Base-by-base conservation (phyloP, 2,329 filamentous ascomycete genomes). In the Cladosporium colombiae region DNA sequence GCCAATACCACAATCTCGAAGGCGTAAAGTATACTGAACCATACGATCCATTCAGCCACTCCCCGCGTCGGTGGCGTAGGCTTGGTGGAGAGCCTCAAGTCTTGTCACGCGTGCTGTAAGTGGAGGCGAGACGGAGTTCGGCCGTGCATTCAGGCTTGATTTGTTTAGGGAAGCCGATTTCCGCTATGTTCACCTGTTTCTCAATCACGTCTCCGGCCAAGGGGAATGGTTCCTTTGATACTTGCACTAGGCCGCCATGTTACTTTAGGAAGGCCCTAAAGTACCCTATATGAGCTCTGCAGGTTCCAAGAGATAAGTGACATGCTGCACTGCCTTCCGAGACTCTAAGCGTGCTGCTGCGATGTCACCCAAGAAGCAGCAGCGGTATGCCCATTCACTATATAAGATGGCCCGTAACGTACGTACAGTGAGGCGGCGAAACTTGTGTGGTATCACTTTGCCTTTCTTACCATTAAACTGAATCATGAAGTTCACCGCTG, bases 401-500 rank as follows among this genome's bases (percentile, higher is more conserved):
- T 59, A 59, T 46, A 63, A 53, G 14, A 27, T 53, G 33, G 14
- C 25, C 18, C 11, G 27, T 14, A n/a, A 23, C n/a, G 49, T 29
- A 52, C 49, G 23, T 16, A 23, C 23, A 21, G 5, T 4, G 7
- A 52, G 23, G 16, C 23, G 10, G 23, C n/a, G 13, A 52, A 29
- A 16, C 27, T 52, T 14, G 25, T 31, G 29, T 31, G 29, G 29
- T 56, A 33, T 56, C 52, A 1, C 29, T 35, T 31, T 33, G 29
- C 29, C 25, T 31, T n/a, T 33, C 5, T 14, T 21, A 35, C 23
- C 23, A 27, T 7, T 35, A 5, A 23, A 16, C 31, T 52, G 25
- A 63, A 44, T 46, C 21, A 63, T 63, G 61, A 63, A 63, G 50
- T 18, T 63, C 50, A 63, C 61, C 25, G 16, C 61, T 56, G 61